phyloP scores from a whole-genome alignment of 1,284 basidiomycete genomes.

The Cryptococcus floricola region DNA sequence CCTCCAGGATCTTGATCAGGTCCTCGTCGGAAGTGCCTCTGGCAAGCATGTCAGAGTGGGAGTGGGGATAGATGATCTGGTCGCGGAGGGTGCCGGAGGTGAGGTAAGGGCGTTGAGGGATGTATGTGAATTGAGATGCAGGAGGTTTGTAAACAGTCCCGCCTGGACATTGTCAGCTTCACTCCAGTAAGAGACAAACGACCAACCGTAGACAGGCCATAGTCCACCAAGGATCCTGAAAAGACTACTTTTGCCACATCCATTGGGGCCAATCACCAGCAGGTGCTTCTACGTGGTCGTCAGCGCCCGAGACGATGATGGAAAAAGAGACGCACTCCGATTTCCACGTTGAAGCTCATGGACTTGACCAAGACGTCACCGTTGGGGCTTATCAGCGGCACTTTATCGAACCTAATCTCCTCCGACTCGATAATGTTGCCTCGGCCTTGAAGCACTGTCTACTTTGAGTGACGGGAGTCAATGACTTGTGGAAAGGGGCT shows the following conservation, averaged over 20 bases:
- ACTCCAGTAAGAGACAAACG: neutral
- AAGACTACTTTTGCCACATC: conserved; percentile 79
- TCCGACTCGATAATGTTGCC: conserved; percentile 78
- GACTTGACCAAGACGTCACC: conserved; percentile 83
- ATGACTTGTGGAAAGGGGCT: conserved; percentile 34
- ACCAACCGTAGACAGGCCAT: conserved; percentile 86
- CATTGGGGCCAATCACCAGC: conserved; percentile 89
- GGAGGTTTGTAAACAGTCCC: conserved; percentile 91
- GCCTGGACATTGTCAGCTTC: conserved; percentile 48
- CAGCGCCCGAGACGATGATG: neutral
- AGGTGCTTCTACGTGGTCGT: conserved; percentile 66
- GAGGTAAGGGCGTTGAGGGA: conserved; percentile 93
- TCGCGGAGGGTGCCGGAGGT: conserved; percentile 89
- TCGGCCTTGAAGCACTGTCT: conserved; percentile 68
- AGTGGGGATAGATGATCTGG: conserved; percentile 79
- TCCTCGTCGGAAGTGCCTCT: conserved; percentile 72
- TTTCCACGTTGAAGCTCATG: conserved; percentile 84
- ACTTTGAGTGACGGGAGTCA: conserved; percentile 2
- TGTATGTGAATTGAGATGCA: conserved; percentile 84
- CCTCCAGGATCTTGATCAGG: conserved; percentile 66
- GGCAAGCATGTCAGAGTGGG: conserved; percentile 57
- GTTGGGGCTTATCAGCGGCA: conserved; percentile 94
- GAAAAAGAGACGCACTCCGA: conserved; percentile 57
- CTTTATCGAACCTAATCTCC: conserved; percentile 79
- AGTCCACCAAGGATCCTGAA: conserved; percentile 94